Evolutionary conservation across 345 rosid genomes (phyloP), one percentile per base, ranked within the genome.

Genomic region (Laguncularia racemosa): DNA sequence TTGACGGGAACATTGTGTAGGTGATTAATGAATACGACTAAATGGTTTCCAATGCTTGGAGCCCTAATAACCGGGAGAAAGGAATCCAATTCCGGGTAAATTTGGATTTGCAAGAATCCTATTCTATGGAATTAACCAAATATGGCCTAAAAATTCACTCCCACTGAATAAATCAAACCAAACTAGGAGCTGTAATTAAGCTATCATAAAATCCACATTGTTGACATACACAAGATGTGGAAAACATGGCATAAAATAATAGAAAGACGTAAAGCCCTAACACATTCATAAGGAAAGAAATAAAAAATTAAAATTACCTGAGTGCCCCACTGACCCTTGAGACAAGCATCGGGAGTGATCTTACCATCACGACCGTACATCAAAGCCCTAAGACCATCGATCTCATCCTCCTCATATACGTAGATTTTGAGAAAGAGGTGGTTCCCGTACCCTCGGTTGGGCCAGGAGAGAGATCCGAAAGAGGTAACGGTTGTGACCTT

Each of bases 261-360:
- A 48, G 50, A 46, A 58, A 20, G 49, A 28, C 21, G 16, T 6
- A 3, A 59, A 15, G 16, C 15, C 49, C 28, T 19, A 17, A 16
- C n/a, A 2, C 13, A 49, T 23, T 11, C 46, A 57, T 46, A 12
- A 28, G 0, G 1, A 28, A 45, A 9, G 16, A 16, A 53, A 23
- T 53, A 16, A 2, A 46, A 45, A 67, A 44, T 46, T 2, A 3
- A 23, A 16, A 43, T 20, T 59, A 89, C 98, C 97, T 93, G 99
- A 65, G 95, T 78, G 53, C 95, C 99, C 97, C 99, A 89, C 67
- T 89, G 97, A 70, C 97, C 97, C 74, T 81, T 83, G 54, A 87
- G 70, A 71, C 99, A 87, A 23, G 80, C 68, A 48, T 76, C 64
- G 62, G 84, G 58, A 20, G 83, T 52, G 48, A 89, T 67, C 58